Evolutionary conservation across 768 basidiomycete species (phyloP).

Genomic region (Paxillus ammoniavirescens): DNA sequence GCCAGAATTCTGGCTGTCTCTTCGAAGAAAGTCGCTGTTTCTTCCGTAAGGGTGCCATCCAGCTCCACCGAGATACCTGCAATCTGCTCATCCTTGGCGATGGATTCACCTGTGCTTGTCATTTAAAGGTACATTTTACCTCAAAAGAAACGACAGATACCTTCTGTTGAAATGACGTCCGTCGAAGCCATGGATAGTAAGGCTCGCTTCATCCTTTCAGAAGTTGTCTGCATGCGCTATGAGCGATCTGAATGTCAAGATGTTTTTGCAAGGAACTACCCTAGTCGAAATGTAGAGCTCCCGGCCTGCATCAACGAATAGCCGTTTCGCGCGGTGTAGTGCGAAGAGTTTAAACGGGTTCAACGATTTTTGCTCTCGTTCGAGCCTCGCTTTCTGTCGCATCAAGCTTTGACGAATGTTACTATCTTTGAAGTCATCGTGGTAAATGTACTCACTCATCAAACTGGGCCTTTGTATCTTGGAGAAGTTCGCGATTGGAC

Average conservation of each 20-base stretch:
- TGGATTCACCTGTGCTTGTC: too few relatives aligned
- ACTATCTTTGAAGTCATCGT: background rate
- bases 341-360: background rate
- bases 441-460: background rate
- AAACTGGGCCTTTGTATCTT: background rate
- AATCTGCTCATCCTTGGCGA: too few relatives aligned
- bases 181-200: background rate
- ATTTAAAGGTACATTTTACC: too few relatives aligned
- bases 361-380: background rate
- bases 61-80: too few relatives aligned
- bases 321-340: background rate
- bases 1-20: too few relatives aligned
- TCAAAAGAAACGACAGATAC: background rate
- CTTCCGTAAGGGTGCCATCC: too few relatives aligned
- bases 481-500: background rate
- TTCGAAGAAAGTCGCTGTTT: too few relatives aligned
- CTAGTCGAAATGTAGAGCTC: background rate
- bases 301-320: background rate
- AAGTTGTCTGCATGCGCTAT: background rate
- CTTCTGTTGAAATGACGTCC: background rate
- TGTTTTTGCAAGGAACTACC: background rate
- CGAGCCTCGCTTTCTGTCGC: background rate
- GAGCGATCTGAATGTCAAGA: background rate
- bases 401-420: background rate
- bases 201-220: background rate